Base-by-base conservation (phyloP, 2,329 filamentous ascomycete species). In the Beauveria varroae region DNA sequence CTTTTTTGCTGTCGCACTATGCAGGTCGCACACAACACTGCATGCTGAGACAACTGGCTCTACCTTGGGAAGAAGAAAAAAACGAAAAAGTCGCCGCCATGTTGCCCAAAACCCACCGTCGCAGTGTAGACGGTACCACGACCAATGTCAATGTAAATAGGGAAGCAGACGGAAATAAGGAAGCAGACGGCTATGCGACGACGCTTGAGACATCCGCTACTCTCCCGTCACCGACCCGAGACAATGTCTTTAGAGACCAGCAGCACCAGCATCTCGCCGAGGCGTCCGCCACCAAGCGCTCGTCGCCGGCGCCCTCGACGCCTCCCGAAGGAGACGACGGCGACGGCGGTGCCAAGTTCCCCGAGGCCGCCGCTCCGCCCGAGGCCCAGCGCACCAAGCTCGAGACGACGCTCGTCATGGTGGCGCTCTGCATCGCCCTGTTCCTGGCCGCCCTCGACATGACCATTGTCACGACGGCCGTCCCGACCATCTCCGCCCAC, bases 381-480 rank as follows among this genome's bases (percentile, higher is more conserved):
- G 74, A 76, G 61, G 71, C 71, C 44, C 62, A 65, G 22, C 71
- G 76, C 55, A 78, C 75, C 8, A 71, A 67, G 46, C 62, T 75
- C 14, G 66, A 79, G 67, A 77, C 73, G 8, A 63, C 70, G 52
- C 68, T 78, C 55, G 68, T 78, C 67, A 73, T 78, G 65, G 67
- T 73, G 3, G 75, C 76, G 12, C 68, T 78, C n/a, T 75, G 75
- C 56, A 68, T 76, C 40, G 71, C 75, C 1, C 72, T 84, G 20
- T 82, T 84, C 69, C 75, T 84, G 40, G 81, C 81, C 2, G 81
- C 81, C 0, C 75, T 84, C 57, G 81, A 84, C 67, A 74, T 79
- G 57, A 88, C 85, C 34, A 87, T 89, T 68, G 78, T 90, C 66
- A 81, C 87, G 12, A 89, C 86, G 0, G 85, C 86, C 6, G 78